Conservation (phyloP, 2,329 filamentous ascomycete species). For the Onygenales sp. region DNA sequence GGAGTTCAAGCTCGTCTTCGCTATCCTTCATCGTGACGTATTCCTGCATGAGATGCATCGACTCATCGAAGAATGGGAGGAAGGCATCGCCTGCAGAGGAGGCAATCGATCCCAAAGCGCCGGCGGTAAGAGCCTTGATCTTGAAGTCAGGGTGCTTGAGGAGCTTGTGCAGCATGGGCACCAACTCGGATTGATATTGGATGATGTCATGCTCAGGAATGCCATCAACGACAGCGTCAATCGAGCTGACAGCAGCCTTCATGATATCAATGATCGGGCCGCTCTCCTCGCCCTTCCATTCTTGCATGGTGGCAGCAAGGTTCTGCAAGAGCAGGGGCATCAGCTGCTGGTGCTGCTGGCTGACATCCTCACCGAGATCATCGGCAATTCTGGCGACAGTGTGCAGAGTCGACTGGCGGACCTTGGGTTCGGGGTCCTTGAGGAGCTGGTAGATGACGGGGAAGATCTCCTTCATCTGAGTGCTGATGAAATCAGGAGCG, state of each 20-base stretch:
- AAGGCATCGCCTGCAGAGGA: slow-evolving; percentile 75
- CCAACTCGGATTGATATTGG: slow-evolving; percentile 71
- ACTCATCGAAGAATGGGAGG: slow-evolving; percentile 80
- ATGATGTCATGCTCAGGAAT: slow-evolving; percentile 71
- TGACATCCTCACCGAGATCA: slow-evolving; percentile 83
- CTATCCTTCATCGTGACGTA: slow-evolving; percentile 81
- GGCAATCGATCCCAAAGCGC: slow-evolving; percentile 84
- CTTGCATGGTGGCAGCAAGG: slow-evolving; percentile 67
- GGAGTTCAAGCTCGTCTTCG: slow-evolving; percentile 80
- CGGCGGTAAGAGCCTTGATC: slow-evolving; percentile 81
- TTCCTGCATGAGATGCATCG: slow-evolving; percentile 78
- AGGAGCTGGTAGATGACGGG: slow-evolving; percentile 76
- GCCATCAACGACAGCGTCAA: slow-evolving; percentile 84
- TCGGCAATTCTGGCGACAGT: slow-evolving; percentile 85
- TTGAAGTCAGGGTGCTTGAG: slow-evolving; percentile 77
- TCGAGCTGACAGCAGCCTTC: slow-evolving; percentile 77
- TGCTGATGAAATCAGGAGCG: slow-evolving; percentile 93
- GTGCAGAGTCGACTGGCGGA: slow-evolving; percentile 78
- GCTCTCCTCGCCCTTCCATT: slow-evolving; percentile 53
- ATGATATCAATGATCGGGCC: slow-evolving; percentile 78
- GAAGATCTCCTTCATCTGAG: slow-evolving; percentile 77
- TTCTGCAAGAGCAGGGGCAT: slow-evolving; percentile 82
- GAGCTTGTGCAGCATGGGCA: slow-evolving; percentile 74
- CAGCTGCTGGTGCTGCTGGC: slow-evolving; percentile 72
- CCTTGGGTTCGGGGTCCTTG: slow-evolving; percentile 69